Evolutionary conservation across 441 rosid genomes (phyloP).

Genomic region (Adansonia rubrostipa): DNA sequence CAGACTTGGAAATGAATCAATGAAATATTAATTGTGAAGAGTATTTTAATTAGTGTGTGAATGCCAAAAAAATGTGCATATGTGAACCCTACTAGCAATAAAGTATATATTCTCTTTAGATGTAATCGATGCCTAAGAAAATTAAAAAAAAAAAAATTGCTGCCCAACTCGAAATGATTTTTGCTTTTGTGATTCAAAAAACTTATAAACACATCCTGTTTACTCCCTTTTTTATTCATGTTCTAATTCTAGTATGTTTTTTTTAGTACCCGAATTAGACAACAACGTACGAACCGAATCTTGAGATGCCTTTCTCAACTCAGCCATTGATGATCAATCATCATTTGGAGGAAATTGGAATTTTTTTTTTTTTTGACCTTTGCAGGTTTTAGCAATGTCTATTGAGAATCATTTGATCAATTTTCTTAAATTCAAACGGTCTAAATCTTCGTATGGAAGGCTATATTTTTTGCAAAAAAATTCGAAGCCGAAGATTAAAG

Average conservation of each 20-base stretch:
- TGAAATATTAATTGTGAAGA: background rate
- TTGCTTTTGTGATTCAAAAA: background rate
- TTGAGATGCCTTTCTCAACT: background rate
- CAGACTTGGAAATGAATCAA: background rate
- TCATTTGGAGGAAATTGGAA: background rate
- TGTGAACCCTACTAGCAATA: background rate
- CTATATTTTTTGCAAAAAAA: too few relatives aligned
- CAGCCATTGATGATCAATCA: background rate
- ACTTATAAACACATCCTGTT: background rate
- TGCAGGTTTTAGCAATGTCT: background rate
- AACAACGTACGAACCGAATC: background rate
- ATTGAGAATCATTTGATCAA: background rate
- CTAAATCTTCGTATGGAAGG: background rate
- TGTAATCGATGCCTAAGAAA: background rate
- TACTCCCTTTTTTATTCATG: background rate
- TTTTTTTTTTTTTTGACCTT: background rate
- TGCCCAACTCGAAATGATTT: background rate
- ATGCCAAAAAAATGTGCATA: background rate
- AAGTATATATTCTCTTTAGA: background rate
- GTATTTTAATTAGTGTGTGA: background rate
- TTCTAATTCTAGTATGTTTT: background rate
- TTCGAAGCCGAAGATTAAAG: slow-evolving; percentile 1
- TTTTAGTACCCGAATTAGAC: background rate
- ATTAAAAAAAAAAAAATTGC: too few relatives aligned
- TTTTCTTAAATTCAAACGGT: background rate